Evolutionary conservation across 495 filamentous ascomycete genomes (phyloP), one percentile per base, ranked within the genome.

Genomic region (Aspergillus ostianus): DNA sequence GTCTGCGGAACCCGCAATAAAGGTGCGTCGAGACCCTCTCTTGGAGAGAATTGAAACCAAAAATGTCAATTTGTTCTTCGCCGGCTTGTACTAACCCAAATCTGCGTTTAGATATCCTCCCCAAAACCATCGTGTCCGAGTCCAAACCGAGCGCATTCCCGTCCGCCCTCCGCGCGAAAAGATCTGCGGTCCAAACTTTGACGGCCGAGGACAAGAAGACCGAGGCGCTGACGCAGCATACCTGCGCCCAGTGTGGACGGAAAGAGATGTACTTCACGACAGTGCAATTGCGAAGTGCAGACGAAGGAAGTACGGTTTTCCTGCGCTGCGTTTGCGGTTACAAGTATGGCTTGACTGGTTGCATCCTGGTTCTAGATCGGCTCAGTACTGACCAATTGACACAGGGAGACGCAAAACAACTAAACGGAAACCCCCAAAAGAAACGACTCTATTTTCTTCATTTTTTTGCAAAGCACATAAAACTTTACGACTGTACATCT

Each of bases 221-320:
- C 13, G 88, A 90, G 67, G 87, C 88, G 21, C 80, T 87, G 30
- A 87, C 87, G 60, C 72, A 84, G 10, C 78, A 88, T 64, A 85
- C 85, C 20, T 98, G 94, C 66, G 82, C 86, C 10, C 85, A 89
- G 63, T 98, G 93, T 70, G 92, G 88, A 6, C 82, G 85, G 53
- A 85, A 84, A 49, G 89, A 96, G 67, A 90, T 98, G 73, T 89
- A 86, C 68, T 98, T 84, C 70, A 90, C 87, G 29, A 87, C 90
- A 3, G 83, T 91, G 51, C 95, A 98, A 71, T 76, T 97, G 69
- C 84, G 93, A 58, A 87, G 91, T 78, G 95, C 94, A 5, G 94
- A 98, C 73, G 95, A 98, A 83, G 95, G 95, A 53, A 90, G 86
- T 64, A 96, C 92, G 2, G 87, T 94, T 44, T 92, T 96, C 64